Evolutionary conservation across 192 early-diverging fungal genomes (phyloP).

Genomic region (Backusella mclennaniae): DNA sequence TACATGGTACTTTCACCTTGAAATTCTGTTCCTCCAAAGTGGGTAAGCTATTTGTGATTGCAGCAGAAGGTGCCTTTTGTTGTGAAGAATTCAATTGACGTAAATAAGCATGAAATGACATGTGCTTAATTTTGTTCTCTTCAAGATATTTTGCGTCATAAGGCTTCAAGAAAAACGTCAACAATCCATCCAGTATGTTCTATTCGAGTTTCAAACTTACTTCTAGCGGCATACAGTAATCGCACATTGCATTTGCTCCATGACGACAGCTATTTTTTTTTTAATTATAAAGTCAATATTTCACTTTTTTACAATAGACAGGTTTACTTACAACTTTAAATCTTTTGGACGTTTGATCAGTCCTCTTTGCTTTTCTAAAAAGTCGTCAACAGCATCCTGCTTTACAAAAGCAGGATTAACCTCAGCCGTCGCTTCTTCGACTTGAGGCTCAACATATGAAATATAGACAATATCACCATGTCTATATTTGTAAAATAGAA

Average conservation of each 20-base stretch:
- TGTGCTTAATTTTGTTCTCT: conserved; percentile 93
- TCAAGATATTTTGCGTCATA: conserved; percentile 87
- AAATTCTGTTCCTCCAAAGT: conserved; percentile 86
- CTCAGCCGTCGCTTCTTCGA: background rate
- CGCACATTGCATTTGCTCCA: conserved; percentile 82
- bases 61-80: conserved; percentile 56
- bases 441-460: conserved; percentile 34
- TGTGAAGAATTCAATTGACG: conserved; percentile 67
- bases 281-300: background rate
- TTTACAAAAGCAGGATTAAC: conserved; percentile 32
- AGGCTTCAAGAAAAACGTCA: conserved; percentile 45
- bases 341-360: conserved; percentile 79
- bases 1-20: conserved; percentile 79
- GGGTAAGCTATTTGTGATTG: conserved; percentile 55
- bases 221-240: conserved; percentile 90
- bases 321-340: conserved; percentile 65
- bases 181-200: background rate
- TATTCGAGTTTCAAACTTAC: conserved; percentile 22
- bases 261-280: conserved; percentile 68
- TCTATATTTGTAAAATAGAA: conserved; percentile 15
- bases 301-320: background rate
- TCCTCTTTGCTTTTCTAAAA: conserved; percentile 79
- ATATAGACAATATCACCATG: conserved; percentile 57
- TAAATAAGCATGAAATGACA: conserved; percentile 94
- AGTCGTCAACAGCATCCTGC: conserved; percentile 79